Evolutionary conservation across 306 rosid genomes (phyloP), one percentile per base, ranked within the genome.

Genomic region (Vicia faba): DNA sequence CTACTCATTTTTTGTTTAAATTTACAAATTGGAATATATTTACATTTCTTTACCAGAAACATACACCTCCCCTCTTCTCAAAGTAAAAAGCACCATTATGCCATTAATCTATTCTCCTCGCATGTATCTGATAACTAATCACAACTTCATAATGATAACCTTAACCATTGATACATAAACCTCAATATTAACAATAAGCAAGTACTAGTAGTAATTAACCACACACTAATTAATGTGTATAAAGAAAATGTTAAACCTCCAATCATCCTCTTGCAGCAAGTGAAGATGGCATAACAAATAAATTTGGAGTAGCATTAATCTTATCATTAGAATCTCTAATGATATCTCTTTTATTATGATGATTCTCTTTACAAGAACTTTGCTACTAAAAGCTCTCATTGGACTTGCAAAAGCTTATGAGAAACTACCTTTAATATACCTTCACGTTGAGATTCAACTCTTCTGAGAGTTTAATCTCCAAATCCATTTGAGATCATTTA

Each of bases 361-460:
- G 78, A 36, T 41, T 63, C 15, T 81, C 83, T 48, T 82, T 88
- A 2, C 84, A 83, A 39, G 81, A 73, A 31, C 31, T 66, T 85
- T 89, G 31, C 74, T 72, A 61, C 61, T 40, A 11, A 92, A 92
- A 50, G 96, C 96, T 80, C 96, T 85, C 83, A 92, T 87, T 2
- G 98, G 98, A 58, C 98, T 92, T 2, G 98, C 95, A 54, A 89
- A 92, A 2, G 96, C 95, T 96, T 96, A 23, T 2, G 19, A 49
- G 57, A 20, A 0, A 71, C 59, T 6, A 13, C 77, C 18, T 83
- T 89, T 0, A 76, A 64, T 46, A 84, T 89, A 20, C 96, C 92
- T 75, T 90, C 99, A 19, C 97, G 85, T 23, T 90, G 97, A 6
- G 98, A 93, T 63, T 89, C 96, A 4, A 89, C 97, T 50, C 97